Conservation (phyloP, 139 green algal species). For the Trebouxia sp. region DNA sequence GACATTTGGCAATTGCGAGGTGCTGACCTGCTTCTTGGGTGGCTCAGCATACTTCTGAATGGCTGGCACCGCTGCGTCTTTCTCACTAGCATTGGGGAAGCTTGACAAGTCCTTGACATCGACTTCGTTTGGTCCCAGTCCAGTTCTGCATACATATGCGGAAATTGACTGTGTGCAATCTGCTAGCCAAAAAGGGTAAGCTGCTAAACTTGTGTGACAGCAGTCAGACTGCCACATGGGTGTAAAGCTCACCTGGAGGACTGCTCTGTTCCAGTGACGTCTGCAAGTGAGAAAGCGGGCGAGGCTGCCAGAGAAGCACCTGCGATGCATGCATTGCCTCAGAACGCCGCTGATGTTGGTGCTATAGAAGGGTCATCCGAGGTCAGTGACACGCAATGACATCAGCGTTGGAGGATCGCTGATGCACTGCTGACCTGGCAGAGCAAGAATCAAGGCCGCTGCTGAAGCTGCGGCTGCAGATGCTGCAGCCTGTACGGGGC, state of each 20-base stretch:
- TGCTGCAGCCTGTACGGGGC: neutral
- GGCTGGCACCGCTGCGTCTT: conserved; percentile 8
- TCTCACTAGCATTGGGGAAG: conserved; percentile 16
- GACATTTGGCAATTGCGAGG: neutral
- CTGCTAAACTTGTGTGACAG: no score
- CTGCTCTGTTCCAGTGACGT: conserved; percentile 24
- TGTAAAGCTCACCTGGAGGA: neutral
- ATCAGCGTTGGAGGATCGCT: no score
- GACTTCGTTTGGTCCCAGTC: conserved; percentile 13
- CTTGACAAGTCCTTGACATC: conserved; percentile 19
- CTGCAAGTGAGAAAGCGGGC: neutral
- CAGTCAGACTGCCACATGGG: no score
- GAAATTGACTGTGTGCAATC: no score
- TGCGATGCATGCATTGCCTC: neutral
- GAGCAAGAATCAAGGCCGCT: conserved; percentile 6
- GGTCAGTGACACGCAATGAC: no score
- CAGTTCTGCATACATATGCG: conserved; percentile 21
- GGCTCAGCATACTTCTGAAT: conserved; percentile 18
- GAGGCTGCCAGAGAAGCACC: neutral
- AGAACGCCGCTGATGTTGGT: no score
- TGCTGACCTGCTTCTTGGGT: conserved; percentile 19
- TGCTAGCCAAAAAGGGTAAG: no score
- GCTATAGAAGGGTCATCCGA: no score
- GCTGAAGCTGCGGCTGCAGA: neutral
- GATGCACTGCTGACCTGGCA: no score